These are phyloP conservation scores for Fusarium pilosicola DNA, from an alignment of 2,329 filamentous ascomycete genomes.

Conservation along the genomic window DNA sequence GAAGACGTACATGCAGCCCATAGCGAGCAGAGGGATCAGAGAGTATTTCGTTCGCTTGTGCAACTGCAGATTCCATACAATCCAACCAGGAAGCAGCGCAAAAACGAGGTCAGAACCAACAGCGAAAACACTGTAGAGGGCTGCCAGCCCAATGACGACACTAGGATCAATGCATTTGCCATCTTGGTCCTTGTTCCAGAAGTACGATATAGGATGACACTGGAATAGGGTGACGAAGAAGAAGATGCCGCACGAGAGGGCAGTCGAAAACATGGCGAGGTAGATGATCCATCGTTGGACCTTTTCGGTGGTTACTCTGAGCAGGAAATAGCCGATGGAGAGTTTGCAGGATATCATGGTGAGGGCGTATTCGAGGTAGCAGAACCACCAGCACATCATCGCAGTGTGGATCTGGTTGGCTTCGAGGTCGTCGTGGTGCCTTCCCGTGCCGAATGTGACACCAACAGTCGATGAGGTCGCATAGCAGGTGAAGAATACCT, in stretches of 20 bases:
- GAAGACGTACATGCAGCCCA: slow-evolving; percentile 59
- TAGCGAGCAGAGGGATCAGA: slow-evolving; percentile 60
- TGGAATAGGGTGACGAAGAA: slow-evolving; percentile 48
- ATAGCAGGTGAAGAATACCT: slow-evolving; percentile 37
- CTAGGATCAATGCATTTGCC: slow-evolving; percentile 46
- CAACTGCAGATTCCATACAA: slow-evolving; percentile 65
- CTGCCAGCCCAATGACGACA: slow-evolving; percentile 58
- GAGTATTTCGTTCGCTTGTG: slow-evolving; percentile 58
- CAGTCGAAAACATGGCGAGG: slow-evolving; percentile 42
- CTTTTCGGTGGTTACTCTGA: slow-evolving; percentile 44
- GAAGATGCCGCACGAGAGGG: slow-evolving; percentile 44
- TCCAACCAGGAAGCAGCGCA: slow-evolving; percentile 59
- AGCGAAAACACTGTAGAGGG: slow-evolving; percentile 58
- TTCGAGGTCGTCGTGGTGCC: slow-evolving; percentile 46
- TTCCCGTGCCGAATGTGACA: slow-evolving; percentile 50
- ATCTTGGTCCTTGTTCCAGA: slow-evolving; percentile 42
- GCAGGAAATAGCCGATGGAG: slow-evolving; percentile 50
- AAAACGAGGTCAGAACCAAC: slow-evolving; percentile 59
- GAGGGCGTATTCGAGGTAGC: slow-evolving; percentile 43
- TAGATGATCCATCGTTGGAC: slow-evolving; percentile 42
- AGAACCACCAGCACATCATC: slow-evolving; percentile 47
- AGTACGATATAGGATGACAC: slow-evolving; percentile 43
- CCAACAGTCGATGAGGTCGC: slow-evolving; percentile 38
- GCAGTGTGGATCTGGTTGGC: slow-evolving; percentile 38
- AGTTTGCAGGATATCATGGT: slow-evolving; percentile 47